phyloP scores from a whole-genome alignment of 768 basidiomycete species.

The Tylopilus plumbeoviolaceoides region DNA sequence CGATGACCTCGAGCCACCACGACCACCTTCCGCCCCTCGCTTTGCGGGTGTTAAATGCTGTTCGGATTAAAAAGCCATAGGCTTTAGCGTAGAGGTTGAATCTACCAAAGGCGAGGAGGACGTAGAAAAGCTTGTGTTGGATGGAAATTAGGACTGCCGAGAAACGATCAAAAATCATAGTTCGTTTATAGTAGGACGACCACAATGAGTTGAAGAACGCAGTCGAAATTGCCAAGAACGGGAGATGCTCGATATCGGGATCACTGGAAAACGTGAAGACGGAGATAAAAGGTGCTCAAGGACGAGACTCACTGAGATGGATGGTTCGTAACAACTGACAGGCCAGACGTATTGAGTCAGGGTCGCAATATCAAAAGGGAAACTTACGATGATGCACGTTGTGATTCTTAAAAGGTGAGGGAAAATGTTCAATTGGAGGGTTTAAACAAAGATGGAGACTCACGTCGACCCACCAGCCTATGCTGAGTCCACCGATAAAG shows the following conservation, averaged over 20 bases:
- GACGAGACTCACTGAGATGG: conserved; percentile 74
- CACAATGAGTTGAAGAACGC: conserved; percentile 82
- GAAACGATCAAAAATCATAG: conserved; percentile 73
- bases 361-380: neutral
- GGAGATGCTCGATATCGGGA: conserved; percentile 83
- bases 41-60: conserved; percentile 58
- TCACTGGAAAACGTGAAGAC: conserved; percentile 45
- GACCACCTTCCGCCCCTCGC: conserved; percentile 72
- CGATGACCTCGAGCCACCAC: conserved; percentile 71
- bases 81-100: conserved; percentile 94
- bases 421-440: conserved; percentile 4
- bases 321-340: conserved; percentile 90
- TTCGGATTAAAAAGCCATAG: conserved; percentile 68
- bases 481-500: conserved; percentile 87
- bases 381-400: conserved; percentile 92
- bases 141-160: conserved; percentile 61
- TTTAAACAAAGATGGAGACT: conserved; percentile 35
- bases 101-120: conserved; percentile 84
- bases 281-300: neutral
- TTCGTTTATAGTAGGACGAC: conserved; percentile 92
- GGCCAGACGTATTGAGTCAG: conserved; percentile 3
- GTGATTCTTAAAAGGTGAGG: conserved; percentile 59
- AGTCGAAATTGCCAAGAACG: conserved; percentile 92
- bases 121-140: conserved; percentile 92
- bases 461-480: conserved; percentile 98